Evolutionary conservation across 2,329 filamentous ascomycete species (phyloP).

Genomic region (Gnomoniopsis smithogilvyi): DNA sequence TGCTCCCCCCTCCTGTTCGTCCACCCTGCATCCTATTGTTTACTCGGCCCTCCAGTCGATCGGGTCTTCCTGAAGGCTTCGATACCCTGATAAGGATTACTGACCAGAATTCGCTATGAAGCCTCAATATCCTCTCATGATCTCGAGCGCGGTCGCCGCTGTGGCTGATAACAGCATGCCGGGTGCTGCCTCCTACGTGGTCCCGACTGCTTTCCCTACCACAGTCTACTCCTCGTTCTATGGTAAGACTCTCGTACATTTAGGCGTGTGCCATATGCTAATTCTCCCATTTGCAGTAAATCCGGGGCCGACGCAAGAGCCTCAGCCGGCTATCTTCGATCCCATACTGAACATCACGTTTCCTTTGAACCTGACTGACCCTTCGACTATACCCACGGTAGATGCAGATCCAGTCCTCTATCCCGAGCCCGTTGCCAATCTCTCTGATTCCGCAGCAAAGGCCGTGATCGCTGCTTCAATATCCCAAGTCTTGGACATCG

Average conservation of each 20-base stretch:
- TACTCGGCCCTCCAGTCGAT: no score
- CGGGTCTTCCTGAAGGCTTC: no score
- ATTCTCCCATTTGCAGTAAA: slow-evolving; percentile 22
- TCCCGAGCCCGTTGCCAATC: slow-evolving; percentile 42
- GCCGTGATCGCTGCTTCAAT: slow-evolving; percentile 39
- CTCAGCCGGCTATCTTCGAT: slow-evolving; percentile 43
- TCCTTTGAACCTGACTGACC: slow-evolving; percentile 52
- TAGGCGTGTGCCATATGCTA: not conserved
- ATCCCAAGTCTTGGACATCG: slow-evolving; percentile 42
- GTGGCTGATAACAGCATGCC: slow-evolving; percentile 23
- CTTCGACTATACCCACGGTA: slow-evolving; percentile 44
- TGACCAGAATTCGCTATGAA: slow-evolving; percentile 3
- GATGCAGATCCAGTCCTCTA: slow-evolving; percentile 48
- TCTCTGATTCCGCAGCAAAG: slow-evolving; percentile 36
- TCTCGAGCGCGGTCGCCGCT: slow-evolving; percentile 3
- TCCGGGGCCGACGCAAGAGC: slow-evolving; percentile 29
- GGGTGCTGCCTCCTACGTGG: slow-evolving; percentile 34
- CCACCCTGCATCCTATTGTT: not conserved
- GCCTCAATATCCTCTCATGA: slow-evolving; percentile 12
- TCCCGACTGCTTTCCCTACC: slow-evolving; percentile 47
- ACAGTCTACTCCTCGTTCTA: slow-evolving; percentile 49
- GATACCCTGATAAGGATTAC: not conserved
- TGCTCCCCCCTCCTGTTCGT: not conserved
- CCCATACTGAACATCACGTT: slow-evolving; percentile 52
- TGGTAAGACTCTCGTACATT: slow-evolving; percentile 24